Evolutionary conservation across 768 basidiomycete species (phyloP).

Genomic region (Tylopilus subfusipes): DNA sequence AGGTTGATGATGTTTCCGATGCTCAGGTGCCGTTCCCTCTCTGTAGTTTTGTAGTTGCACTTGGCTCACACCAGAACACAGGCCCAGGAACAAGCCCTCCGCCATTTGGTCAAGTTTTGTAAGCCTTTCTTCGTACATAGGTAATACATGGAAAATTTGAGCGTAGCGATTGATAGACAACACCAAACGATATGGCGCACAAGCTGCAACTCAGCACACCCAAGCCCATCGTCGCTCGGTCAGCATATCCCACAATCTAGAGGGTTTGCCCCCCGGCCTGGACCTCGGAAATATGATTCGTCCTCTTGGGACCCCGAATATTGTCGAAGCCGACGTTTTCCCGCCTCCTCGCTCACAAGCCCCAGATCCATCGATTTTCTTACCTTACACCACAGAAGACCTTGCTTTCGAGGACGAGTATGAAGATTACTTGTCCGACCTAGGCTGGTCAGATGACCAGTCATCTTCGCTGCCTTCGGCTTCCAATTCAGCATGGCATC

Average conservation of each 20-base stretch:
- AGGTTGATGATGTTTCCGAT: constrained; percentile 89
- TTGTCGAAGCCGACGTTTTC: constrained; percentile 88
- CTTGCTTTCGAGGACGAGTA: constrained; percentile 96
- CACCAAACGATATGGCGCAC: constrained; percentile 78
- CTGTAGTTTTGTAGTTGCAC: not conserved
- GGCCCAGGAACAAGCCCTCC: constrained; percentile 94
- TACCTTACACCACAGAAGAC: constrained; percentile 90
- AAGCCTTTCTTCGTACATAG: constrained; percentile 29
- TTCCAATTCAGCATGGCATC: constrained; percentile 69
- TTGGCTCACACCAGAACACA: constrained; percentile 32
- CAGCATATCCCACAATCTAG: constrained; percentile 79
- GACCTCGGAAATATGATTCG: constrained; percentile 73
- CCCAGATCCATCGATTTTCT: constrained; percentile 76
- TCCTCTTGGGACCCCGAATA: constrained; percentile 70
- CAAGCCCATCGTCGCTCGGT: constrained; percentile 75
- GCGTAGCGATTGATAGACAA: constrained; percentile 57
- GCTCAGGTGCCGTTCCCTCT: constrained; percentile 59
- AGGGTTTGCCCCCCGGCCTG: constrained; percentile 71
- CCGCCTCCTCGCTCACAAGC: constrained; percentile 88
- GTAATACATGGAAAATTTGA: constrained; percentile 5
- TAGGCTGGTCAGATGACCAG: constrained; percentile 69
- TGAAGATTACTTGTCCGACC: constrained; percentile 90
- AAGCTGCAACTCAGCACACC: constrained; percentile 45
- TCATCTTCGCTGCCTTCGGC: constrained; percentile 34
- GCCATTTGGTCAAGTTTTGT: constrained; percentile 95